Evolutionary conservation across 164 flowering plant species (phyloP).

Genomic region (Liriodendron chinense): DNA sequence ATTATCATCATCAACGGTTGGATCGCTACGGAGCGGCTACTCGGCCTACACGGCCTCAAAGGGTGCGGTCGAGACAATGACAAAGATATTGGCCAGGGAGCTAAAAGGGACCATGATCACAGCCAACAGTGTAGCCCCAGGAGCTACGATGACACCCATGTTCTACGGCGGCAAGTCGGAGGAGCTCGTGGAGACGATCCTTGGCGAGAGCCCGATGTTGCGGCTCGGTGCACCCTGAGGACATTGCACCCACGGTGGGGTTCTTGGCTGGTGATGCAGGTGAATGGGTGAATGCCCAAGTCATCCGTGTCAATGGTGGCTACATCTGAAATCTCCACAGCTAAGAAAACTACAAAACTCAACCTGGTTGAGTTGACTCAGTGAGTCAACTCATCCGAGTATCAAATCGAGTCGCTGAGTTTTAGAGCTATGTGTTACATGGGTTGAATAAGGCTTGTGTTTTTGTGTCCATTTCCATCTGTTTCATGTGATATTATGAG

Average conservation of each 20-base stretch:
- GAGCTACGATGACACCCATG: constrained; percentile 54
- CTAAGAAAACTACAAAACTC: no score
- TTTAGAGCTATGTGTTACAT: no score
- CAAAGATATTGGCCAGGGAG: constrained; percentile 58
- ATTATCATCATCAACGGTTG: constrained; percentile 41
- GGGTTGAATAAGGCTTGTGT: no score
- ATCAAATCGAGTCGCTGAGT: no score
- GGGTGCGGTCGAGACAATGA: constrained; percentile 65
- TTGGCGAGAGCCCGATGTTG: constrained; percentile 30
- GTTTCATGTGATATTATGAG: no score
- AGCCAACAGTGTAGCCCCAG: constrained; percentile 61
- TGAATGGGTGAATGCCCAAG: constrained; percentile 66
- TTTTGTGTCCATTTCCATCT: no score
- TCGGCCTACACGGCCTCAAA: constrained; percentile 56
- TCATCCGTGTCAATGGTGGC: constrained; percentile 62
- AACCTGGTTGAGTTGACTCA: no score
- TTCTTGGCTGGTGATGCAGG: constrained; percentile 48
- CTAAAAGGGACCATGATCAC: constrained; percentile 56
- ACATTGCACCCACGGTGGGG: constrained; percentile 48
- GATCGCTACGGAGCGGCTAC: constrained; percentile 26
- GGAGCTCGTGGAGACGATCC: constrained; percentile 31
- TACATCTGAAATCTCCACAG: constrained; percentile 18
- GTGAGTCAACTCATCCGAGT: no score
- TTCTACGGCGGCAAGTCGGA: constrained; percentile 45
- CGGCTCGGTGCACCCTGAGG: constrained; percentile 52